Evolutionary conservation across 2,329 filamentous ascomycete genomes (phyloP).

Genomic region (Ophiognomonia clavigignenti-juglandacearum): DNA sequence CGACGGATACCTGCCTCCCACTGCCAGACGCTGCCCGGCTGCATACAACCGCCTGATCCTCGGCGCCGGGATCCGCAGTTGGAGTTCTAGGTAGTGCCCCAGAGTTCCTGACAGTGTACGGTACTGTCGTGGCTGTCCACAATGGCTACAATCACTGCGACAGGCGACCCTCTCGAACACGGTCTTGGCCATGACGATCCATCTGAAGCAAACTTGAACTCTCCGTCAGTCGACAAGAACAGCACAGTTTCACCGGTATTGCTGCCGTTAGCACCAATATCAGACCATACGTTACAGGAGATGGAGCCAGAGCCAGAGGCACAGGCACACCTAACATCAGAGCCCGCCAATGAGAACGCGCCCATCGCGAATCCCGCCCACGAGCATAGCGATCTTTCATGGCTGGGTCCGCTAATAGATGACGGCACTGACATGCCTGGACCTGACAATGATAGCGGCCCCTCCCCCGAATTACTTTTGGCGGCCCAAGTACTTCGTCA

Average conservation of each 20-base stretch:
- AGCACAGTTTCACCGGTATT: neutral
- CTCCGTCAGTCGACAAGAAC: too few species aligned
- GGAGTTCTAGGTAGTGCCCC: too few species aligned
- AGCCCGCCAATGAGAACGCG: constrained; percentile 6
- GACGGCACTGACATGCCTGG: constrained; percentile 7
- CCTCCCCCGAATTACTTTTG: constrained; percentile 11
- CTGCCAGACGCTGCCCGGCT: too few species aligned
- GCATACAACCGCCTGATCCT: too few species aligned
- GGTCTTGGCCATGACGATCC: too few species aligned
- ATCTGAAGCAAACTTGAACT: too few species aligned
- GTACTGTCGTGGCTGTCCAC: too few species aligned
- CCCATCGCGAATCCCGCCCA: constrained; percentile 35
- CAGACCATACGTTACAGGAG: neutral
- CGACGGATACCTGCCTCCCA: too few species aligned
- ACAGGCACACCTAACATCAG: neutral
- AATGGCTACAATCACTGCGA: too few species aligned
- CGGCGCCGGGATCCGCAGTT: too few species aligned
- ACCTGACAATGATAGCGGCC: constrained; percentile 4
- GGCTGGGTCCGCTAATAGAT: constrained; percentile 28
- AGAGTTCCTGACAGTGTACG: too few species aligned
- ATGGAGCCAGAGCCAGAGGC: neutral
- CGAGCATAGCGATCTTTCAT: constrained; percentile 34
- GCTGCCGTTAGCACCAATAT: neutral
- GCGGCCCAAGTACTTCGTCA: constrained; percentile 16
- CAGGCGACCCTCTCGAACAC: too few species aligned